Percentiles rank a stretch among this genome's conserved stretches.
Conservation (phyloP, 805 yeast species). For the Schizosaccharomyces octosporus region DNA sequence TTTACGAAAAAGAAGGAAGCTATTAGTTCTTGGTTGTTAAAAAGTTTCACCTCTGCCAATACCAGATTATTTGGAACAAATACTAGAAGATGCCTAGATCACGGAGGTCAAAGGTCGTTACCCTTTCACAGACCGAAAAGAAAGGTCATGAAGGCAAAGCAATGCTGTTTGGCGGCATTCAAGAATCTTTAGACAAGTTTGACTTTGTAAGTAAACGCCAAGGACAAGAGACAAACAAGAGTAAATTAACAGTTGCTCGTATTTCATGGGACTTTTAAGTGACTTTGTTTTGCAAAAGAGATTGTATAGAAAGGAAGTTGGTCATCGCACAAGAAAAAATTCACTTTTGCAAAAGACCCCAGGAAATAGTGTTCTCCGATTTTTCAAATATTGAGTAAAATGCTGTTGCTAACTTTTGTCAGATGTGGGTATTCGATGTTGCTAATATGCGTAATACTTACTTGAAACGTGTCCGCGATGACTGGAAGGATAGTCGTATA, state of each 20-base stretch:
- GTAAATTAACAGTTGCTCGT: no score
- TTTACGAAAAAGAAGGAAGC: no score
- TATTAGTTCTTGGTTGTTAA: background rate
- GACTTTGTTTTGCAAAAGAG: no score
- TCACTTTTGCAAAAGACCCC: no score
- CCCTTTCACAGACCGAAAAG: slow-evolving; percentile 86
- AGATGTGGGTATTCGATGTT: slow-evolving; percentile 55
- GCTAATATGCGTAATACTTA: slow-evolving; percentile 92
- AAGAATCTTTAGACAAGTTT: slow-evolving; percentile 53
- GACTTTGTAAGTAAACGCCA: slow-evolving; percentile 23
- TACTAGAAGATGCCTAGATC: background rate
- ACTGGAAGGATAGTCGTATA: slow-evolving; percentile 72
- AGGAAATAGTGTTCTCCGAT: no score
- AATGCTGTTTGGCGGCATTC: slow-evolving; percentile 71
- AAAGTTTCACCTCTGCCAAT: slow-evolving; percentile 19
- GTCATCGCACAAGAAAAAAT: no score
- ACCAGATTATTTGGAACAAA: slow-evolving; percentile 31
- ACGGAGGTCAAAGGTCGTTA: slow-evolving; percentile 20
- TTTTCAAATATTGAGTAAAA: background rate
- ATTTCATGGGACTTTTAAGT: no score
- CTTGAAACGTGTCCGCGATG: slow-evolving; percentile 71
- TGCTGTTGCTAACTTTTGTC: background rate
- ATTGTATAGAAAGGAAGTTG: no score
- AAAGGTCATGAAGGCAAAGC: slow-evolving; percentile 85
- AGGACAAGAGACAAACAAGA: no score